Evolutionary conservation across 2,329 filamentous ascomycete species (phyloP), one percentile per base, ranked within the genome.

Genomic region (Claviceps spartinae): DNA sequence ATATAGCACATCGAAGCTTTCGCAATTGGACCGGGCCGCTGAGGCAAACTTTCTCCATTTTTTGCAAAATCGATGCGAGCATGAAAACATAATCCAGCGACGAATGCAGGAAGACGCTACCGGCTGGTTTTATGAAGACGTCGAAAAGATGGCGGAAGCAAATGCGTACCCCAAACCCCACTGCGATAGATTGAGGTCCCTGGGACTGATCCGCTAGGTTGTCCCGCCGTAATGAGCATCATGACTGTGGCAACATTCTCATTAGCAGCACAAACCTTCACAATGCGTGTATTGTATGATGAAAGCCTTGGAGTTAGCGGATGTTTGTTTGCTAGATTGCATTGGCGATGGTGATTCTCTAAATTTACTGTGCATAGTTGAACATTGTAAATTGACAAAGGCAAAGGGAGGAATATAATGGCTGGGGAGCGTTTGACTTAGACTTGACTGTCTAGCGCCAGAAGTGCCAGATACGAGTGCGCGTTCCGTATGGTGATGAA

Each of bases 51-150:
- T 86, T 57, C 72, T 95, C 42, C 75, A 79, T 49, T 74, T 76
- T 38, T 68, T 96, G 50, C 78, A 78, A 48, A 72, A 75, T 53
- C 76, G 84, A 62, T 98, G 93, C 69, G 84, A 91, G 56, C 73
- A 73, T 52, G 90, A 98, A 70, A 71, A 79, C 56, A 69, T 77
- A 47, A 72, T 77, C 49, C 78, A 83, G 66, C 77, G 82, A 62
- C 75, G 81, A 57, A 72, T 89, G 67, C 73, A 82, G 56, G 82
- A 95, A 57, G 83, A 87, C 47, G 89, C 90, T 0, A 81, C 86
- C 60, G 90, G 90, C 3, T 95, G 89, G 85, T 88, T 95, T 63
- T 89, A 81, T 66, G 80, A 82, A 52, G 88, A 96, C 61, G 75
- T 81, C 50, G 83, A 83, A 56, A 89, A 88, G 72, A 80, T 95